These are phyloP conservation scores for Artemisia annua DNA, from an alignment of 129 eudicot species.

Conservation along the genomic window DNA sequence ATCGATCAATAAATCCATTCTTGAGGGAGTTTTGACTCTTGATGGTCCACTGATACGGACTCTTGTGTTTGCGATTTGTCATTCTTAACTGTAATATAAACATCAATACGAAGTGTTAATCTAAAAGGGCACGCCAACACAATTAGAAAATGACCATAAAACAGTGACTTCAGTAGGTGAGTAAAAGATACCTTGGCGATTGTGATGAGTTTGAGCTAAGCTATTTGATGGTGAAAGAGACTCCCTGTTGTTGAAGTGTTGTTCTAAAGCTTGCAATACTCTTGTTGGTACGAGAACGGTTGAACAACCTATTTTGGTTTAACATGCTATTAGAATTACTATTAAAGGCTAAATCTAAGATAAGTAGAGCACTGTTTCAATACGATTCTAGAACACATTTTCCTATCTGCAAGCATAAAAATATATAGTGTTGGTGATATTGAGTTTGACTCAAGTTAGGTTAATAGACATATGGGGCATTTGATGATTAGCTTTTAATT, in stretches of 20 bases:
- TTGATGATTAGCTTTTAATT: no score
- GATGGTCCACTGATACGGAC: slow-evolving; percentile 23
- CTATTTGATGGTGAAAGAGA: slow-evolving; percentile 27
- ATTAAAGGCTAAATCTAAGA: not conserved
- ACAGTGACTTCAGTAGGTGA: no score
- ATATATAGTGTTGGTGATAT: no score
- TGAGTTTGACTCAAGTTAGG: no score
- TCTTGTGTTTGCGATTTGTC: slow-evolving; percentile 22
- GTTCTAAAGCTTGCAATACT: slow-evolving; percentile 52
- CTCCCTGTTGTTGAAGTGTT: slow-evolving; percentile 48
- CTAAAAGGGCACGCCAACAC: not conserved
- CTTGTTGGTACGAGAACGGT: slow-evolving; percentile 57
- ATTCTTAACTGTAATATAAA: slow-evolving; percentile 23
- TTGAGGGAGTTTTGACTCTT: slow-evolving; percentile 46
- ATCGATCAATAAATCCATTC: slow-evolving; percentile 63
- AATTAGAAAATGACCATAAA: no score
- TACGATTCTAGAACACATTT: not conserved
- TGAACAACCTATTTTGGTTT: slow-evolving; percentile 39
- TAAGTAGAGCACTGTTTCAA: no score
- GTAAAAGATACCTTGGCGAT: slow-evolving; percentile 21
- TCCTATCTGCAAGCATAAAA: no score
- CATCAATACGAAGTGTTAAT: not conserved
- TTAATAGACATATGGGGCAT: no score
- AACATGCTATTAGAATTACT: not conserved
- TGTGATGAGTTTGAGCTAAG: slow-evolving; percentile 9